Conservation (phyloP, 1,284 basidiomycete genomes). For the Somion occarium region DNA sequence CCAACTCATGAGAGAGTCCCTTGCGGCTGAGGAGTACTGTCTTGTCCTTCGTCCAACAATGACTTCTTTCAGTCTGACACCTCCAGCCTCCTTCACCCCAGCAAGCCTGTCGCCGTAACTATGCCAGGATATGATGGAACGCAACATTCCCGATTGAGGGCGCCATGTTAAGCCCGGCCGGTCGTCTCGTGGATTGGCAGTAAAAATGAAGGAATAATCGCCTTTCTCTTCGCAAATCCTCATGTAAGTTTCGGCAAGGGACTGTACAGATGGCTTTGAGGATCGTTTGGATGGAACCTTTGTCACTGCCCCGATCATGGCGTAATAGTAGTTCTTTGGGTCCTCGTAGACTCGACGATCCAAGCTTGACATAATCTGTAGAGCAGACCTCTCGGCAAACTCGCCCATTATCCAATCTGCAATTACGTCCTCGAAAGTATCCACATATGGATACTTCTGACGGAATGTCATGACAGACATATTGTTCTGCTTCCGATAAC, state of each 20-base stretch:
- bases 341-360: constrained; percentile 9
- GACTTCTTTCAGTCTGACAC: constrained; percentile 15
- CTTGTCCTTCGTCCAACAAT: not conserved
- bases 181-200: constrained; percentile 12
- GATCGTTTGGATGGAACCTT: constrained; percentile 11
- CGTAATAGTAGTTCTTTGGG: constrained; percentile 19
- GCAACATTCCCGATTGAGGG: constrained; percentile 13
- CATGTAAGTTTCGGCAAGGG: constrained; percentile 19
- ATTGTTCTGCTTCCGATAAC: constrained; percentile 1
- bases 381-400: constrained; percentile 15
- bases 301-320: constrained; percentile 19
- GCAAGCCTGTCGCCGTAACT: constrained; percentile 10
- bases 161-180: constrained; percentile 17
- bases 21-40: no score
- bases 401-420: constrained; percentile 12
- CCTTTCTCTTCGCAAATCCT: constrained; percentile 18
- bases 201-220: constrained; percentile 22
- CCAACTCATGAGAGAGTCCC: not conserved
- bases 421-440: constrained; percentile 17
- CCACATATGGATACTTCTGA: constrained; percentile 7
- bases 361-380: constrained; percentile 16
- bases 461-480: not conserved
- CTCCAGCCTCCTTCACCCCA: constrained; percentile 10
- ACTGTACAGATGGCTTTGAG: constrained; percentile 13
- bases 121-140: constrained; percentile 12